phyloP scores from a whole-genome alignment of 2,329 filamentous ascomycete species.

The Arthrinium phaeospermum region DNA sequence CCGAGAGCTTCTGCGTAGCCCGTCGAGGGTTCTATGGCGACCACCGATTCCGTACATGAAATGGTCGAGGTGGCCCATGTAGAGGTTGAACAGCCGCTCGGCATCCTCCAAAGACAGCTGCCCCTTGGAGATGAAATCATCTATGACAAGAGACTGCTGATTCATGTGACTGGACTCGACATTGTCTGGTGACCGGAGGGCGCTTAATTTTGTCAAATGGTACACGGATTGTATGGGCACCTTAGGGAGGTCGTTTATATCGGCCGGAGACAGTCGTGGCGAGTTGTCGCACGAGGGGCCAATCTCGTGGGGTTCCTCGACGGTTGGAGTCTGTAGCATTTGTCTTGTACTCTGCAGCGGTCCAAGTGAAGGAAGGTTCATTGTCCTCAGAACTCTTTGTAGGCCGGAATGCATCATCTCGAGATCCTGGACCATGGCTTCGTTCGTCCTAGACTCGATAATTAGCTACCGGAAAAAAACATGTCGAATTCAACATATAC shows the following conservation, averaged over 20 bases:
- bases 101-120: constrained; percentile 53
- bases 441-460: constrained; percentile 27
- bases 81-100: constrained; percentile 56
- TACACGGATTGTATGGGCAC: constrained; percentile 48
- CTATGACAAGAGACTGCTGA: constrained; percentile 24
- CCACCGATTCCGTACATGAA: constrained; percentile 57
- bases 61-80: constrained; percentile 55
- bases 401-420: constrained; percentile 31
- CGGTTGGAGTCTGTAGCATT: constrained; percentile 23
- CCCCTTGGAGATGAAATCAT: constrained; percentile 52
- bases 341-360: constrained; percentile 28
- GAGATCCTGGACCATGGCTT: constrained; percentile 30
- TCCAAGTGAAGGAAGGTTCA: constrained; percentile 28
- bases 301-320: constrained; percentile 26
- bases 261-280: constrained; percentile 29
- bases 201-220: constrained; percentile 44
- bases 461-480: background rate
- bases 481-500: constrained; percentile 17
- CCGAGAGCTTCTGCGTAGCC: constrained; percentile 59
- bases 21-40: constrained; percentile 54
- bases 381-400: constrained; percentile 27
- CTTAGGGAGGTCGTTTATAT: constrained; percentile 44
- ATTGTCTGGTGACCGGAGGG: constrained; percentile 41
- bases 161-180: constrained; percentile 18
- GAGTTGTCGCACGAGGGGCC: constrained; percentile 35